phyloP scores from a whole-genome alignment of 306 rosid species.

The Dalbergia cultrata region DNA sequence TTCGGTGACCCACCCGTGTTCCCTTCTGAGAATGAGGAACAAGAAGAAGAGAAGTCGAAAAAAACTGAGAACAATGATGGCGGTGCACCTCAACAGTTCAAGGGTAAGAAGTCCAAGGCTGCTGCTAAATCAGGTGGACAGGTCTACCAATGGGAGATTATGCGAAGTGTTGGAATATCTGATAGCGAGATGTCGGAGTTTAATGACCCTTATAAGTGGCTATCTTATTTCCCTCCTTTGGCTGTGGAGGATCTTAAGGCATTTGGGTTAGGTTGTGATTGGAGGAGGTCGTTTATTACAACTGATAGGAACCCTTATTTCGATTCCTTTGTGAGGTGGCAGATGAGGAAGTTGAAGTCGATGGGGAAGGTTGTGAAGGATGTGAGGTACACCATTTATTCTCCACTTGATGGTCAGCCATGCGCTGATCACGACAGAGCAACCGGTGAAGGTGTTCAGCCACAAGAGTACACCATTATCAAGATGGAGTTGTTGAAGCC shows the following conservation, averaged over 20 bases:
- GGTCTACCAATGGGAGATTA: conserved; percentile 87
- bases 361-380: conserved; percentile 93
- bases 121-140: conserved; percentile 77
- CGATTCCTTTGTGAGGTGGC: conserved; percentile 91
- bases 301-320: conserved; percentile 81
- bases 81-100: conserved; percentile 71
- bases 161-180: conserved; percentile 90
- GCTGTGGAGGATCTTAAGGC: conserved; percentile 94
- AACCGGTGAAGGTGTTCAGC: conserved; percentile 95
- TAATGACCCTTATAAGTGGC: conserved; percentile 85
- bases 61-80: conserved; percentile 53
- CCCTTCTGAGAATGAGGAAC: conserved; percentile 55
- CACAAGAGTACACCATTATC: conserved; percentile 89
- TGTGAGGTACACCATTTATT: conserved; percentile 83
- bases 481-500: conserved; percentile 89
- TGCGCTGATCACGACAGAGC: conserved; percentile 99
- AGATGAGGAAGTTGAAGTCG: conserved; percentile 87
- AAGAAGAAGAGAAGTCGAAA: conserved; percentile 46
- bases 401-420: conserved; percentile 95
- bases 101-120: conserved; percentile 92
- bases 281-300: conserved; percentile 92
- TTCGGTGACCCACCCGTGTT: conserved; percentile 86
- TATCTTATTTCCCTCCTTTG: conserved; percentile 83
- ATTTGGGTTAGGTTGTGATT: conserved; percentile 92
- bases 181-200: conserved; percentile 80